Evolutionary conservation across 2,329 filamentous ascomycete genomes (phyloP), one percentile per base, ranked within the genome.

Genomic region (Penicillium crustosum): DNA sequence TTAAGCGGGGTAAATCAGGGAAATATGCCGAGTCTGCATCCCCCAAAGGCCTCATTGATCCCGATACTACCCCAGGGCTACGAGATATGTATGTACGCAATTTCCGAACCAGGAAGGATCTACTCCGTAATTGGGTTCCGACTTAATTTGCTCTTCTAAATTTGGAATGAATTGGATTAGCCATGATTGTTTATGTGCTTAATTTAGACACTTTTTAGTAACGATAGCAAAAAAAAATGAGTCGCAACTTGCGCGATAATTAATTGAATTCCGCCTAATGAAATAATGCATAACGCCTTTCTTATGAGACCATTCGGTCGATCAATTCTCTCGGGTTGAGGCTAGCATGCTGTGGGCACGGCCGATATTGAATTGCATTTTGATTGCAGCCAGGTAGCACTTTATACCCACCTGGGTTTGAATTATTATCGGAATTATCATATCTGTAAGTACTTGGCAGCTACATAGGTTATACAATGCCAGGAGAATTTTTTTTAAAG

Each of bases 1-100:
- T 56, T 15, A n/a, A 42, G 57, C 53, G 52, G 57, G 52, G 47
- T 55, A 23, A 23, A 44, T 27, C 17, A 29, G 42, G 0, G 15
- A 8, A 33, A 13, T 33, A 33, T 33, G 31, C 10, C 31, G 31
- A n/a, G 23, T 42, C 21, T 29, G 9, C 23, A 19, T 44, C 19
- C 12, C 15, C 19, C 10, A 44, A 25, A n/a, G 2, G 27, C 15
- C 42, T 29, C 42, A 25, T 38, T 25, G 9, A 36, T 25, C 29
- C 29, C 33, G 33, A 27, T 49, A 35, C 31, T n/a, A 49, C 27
- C 27, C 9, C 25, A 12, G 10, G 6, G 3, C 29, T 12, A 31
- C 29, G 29, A 31, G 9, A 29, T 29, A 25, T 39, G n/a, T 15
- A 41, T 41, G 19, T 23, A 41, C 4, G 6, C 2, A 6, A 23